Conservation (phyloP, 2,329 filamentous ascomycete species). For the Coniella vitis region DNA sequence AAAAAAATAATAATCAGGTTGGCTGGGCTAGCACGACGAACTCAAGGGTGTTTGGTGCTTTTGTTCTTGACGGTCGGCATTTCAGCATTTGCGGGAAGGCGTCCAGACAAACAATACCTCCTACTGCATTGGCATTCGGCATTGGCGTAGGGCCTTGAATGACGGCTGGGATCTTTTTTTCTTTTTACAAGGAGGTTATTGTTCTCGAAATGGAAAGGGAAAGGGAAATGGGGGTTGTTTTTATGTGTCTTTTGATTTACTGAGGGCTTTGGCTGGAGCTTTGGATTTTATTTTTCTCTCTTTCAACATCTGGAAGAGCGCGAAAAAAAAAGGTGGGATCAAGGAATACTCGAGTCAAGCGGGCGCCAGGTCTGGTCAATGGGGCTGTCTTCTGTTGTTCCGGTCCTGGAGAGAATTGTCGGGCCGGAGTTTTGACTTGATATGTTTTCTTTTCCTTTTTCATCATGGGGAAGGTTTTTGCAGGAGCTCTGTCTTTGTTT, state of each 20-base stretch:
- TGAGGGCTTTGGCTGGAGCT: no score
- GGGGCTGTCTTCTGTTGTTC: no score
- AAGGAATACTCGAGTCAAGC: not conserved
- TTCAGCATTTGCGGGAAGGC: conserved; percentile 9
- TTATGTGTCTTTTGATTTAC: not conserved
- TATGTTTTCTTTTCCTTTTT: no score
- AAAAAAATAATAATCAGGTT: not conserved
- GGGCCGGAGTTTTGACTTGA: no score
- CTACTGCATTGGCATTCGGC: conserved; percentile 16
- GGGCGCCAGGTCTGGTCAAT: no score
- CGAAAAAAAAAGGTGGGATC: not conserved
- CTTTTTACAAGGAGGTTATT: conserved; percentile 4
- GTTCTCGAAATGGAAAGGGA: conserved; percentile 10
- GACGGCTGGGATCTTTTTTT: conserved; percentile 6
- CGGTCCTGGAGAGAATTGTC: no score
- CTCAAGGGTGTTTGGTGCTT: conserved; percentile 12
- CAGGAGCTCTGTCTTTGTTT: not conserved
- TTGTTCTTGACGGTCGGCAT: conserved; percentile 14
- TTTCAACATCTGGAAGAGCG: not conserved
- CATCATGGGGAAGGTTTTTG: not conserved
- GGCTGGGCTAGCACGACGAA: no score
- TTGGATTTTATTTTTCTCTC: no score
- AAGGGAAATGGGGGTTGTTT: not conserved
- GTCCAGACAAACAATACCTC: conserved; percentile 16
- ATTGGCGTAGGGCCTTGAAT: conserved; percentile 14